Percentiles rank a stretch among this genome's conserved stretches.
Conservation (phyloP, 2,329 filamentous ascomycete genomes). For the Talaromyces sp. region DNA sequence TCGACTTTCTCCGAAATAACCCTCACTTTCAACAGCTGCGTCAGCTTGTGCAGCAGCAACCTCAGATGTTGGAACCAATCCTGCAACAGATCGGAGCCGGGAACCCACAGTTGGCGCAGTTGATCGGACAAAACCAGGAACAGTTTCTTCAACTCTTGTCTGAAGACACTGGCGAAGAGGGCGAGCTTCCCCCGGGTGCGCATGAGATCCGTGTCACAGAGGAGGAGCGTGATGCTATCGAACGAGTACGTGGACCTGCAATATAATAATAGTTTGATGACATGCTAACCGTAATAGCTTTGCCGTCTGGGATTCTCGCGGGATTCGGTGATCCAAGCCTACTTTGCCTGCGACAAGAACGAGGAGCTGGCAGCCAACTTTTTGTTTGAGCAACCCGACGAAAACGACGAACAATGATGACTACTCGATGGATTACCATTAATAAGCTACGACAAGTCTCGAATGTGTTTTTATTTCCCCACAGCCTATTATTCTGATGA, state of each 20-base stretch:
- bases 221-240: slow-evolving; percentile 94
- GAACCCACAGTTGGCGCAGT: slow-evolving; percentile 87
- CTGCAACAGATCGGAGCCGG: slow-evolving; percentile 91
- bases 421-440: neutral
- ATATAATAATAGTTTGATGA: neutral
- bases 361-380: slow-evolving; percentile 98
- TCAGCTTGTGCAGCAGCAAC: slow-evolving; percentile 94
- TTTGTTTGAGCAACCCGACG: slow-evolving; percentile 93
- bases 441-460: neutral
- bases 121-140: slow-evolving; percentile 88
- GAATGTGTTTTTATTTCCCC: neutral
- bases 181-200: slow-evolving; percentile 70
- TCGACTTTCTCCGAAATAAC: slow-evolving; percentile 92
- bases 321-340: slow-evolving; percentile 92
- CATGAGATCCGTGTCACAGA: slow-evolving; percentile 89
- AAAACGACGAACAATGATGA: slow-evolving; percentile 49
- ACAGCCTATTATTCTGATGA: neutral
- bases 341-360: slow-evolving; percentile 99
- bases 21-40: slow-evolving; percentile 96
- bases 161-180: slow-evolving; percentile 81
- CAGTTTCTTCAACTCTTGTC: slow-evolving; percentile 87
- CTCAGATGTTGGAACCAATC: slow-evolving; percentile 97
- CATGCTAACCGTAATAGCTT: slow-evolving; percentile 50
- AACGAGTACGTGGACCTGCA: slow-evolving; percentile 63
- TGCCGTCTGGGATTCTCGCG: slow-evolving; percentile 90